These are phyloP conservation scores for Hirschioporus abietinus DNA, from an alignment of 768 basidiomycete species.

Conservation along the genomic window DNA sequence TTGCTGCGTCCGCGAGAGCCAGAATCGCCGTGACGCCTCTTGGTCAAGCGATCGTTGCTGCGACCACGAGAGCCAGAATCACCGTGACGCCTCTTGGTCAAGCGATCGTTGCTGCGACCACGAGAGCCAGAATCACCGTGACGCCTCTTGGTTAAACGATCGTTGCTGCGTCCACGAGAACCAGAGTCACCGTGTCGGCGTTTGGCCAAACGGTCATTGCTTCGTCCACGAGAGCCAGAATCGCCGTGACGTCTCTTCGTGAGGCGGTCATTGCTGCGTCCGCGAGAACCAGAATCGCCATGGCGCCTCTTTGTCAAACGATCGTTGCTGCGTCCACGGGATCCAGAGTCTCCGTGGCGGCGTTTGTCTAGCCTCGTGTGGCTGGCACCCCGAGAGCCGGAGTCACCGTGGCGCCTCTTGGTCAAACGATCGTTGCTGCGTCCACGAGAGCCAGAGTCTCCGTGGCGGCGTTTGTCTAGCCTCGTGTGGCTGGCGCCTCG, in stretches of 20 bases:
- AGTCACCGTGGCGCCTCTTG: not conserved
- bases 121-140: not conserved
- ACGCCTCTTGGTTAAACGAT: no score
- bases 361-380: not conserved
- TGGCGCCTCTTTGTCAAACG: no score
- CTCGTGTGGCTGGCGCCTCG: not conserved
- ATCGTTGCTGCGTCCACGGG: not conserved
- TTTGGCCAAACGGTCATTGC: no score
- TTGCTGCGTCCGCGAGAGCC: no score
- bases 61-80: not conserved
- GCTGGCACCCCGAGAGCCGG: not conserved
- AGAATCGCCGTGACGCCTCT: not conserved
- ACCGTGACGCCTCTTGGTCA: no score
- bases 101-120: not conserved
- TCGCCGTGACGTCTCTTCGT: not conserved
- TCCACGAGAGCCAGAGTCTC: not conserved
- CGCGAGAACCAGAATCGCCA: not conserved
- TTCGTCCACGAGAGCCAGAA: no score
- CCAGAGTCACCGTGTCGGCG: not conserved
- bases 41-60: not conserved
- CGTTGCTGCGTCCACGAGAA: not conserved
- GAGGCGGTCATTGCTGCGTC: not conserved
- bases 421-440: not conserved
- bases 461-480: not conserved
- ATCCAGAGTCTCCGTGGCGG: not conserved